Evolutionary conservation across 768 basidiomycete species (phyloP), one percentile per base, ranked within the genome.

Genomic region (Austroboletus eburneus): DNA sequence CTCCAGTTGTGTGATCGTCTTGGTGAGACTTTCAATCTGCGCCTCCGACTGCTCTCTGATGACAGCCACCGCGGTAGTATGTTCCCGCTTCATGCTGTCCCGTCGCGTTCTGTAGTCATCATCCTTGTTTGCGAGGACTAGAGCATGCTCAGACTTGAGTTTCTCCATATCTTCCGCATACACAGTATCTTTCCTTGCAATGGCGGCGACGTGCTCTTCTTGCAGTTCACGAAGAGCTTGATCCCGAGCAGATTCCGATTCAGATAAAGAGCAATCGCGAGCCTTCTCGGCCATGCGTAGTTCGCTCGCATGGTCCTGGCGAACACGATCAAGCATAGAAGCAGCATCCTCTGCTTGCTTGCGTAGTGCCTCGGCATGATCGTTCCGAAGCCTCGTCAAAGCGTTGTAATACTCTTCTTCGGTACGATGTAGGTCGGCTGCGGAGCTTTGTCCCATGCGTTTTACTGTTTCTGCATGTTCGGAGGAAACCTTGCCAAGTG

Each of bases 321-420:
- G 79, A 52, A 91, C 66, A 37, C 87, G 77, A 43, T 85, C 81
- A n/a, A 91, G 69, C 10, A 71, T 72, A 5, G 78, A 79, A 32
- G 79, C 70, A 17, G 76, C 69, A 46, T 91, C 84, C 5, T 73
- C 72, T 2, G 78, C 71, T 46, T 84, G 77, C 55, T 73, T 78
- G 51, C 78, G 78, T 48, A 91, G 69, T 21, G 78, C 73, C 50
- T 81, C 78, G 3, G 78, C 73, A 55, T 92, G 88, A 58, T 88
- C 84, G 13, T 62, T 71, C 35, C 88, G 85, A 39, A 91, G 76
- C 55, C 86, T 87, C 13, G 81, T 86, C 34, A 92, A 70, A 18
- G 81, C 81, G 48, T 89, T 82, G 62, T 90, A 88, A 57, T 89
- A 90, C 59, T 90, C 84, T 56, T 85, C 87, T 57, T 87, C 85